phyloP scores from a whole-genome alignment of 768 basidiomycete species.

The Serendipita sp. region DNA sequence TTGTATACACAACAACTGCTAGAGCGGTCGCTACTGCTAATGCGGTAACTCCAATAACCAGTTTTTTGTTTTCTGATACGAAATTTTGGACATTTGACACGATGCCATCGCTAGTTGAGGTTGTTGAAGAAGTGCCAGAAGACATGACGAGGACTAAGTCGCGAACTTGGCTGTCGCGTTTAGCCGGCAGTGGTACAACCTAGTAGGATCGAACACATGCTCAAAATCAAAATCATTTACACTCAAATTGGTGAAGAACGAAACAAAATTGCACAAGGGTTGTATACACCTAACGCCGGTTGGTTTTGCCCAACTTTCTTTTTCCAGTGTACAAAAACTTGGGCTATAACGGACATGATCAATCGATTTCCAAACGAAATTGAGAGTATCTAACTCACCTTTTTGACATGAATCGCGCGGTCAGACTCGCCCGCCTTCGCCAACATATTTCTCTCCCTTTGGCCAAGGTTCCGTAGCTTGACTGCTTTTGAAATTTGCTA shows the following conservation, averaged over 20 bases:
- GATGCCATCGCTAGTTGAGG: neutral
- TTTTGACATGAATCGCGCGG: slow-evolving; percentile 64
- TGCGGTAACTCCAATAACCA: neutral
- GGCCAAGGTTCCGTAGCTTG: slow-evolving; percentile 71
- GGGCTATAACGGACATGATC: slow-evolving; percentile 31
- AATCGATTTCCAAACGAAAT: neutral
- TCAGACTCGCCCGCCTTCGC: slow-evolving; percentile 88
- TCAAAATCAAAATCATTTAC: no score
- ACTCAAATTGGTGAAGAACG: no score
- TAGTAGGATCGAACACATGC: neutral
- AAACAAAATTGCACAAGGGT: no score
- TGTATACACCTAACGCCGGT: slow-evolving; percentile 23
- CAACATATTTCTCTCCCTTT: slow-evolving; percentile 69
- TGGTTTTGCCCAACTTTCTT: slow-evolving; percentile 69
- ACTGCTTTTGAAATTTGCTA: slow-evolving; percentile 69
- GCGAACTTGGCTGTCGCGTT: neutral
- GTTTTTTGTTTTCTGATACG: neutral
- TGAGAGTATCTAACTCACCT: slow-evolving; percentile 33
- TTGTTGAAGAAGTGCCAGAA: neutral
- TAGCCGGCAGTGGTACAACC: neutral
- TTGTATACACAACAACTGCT: slow-evolving; percentile 4
- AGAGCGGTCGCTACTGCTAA: neutral
- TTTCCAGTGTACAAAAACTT: slow-evolving; percentile 79
- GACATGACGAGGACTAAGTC: neutral
- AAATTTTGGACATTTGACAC: neutral